A percentile compares a stretch with the other conserved stretches of the same genome.
Conservation (phyloP, 257 asterid species). For the Plectranthus barbatus region DNA sequence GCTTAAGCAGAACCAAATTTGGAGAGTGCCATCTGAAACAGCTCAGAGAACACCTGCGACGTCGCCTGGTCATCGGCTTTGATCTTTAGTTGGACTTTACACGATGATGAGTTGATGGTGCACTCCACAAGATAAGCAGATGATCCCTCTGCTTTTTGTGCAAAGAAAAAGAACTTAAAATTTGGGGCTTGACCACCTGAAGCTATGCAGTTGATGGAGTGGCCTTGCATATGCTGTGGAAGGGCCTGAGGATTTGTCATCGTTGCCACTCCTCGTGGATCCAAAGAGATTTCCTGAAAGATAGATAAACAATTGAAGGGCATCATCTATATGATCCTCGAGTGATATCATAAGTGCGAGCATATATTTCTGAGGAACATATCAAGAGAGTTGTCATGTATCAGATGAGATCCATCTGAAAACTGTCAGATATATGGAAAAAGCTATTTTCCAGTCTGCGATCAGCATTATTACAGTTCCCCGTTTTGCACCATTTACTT, state of each 20-base stretch:
- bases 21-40: slow-evolving; percentile 73
- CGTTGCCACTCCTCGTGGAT: slow-evolving; percentile 74
- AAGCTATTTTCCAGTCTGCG: not conserved
- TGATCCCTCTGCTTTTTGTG: slow-evolving; percentile 61
- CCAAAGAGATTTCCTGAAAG: slow-evolving; percentile 63
- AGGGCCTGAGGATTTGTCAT: slow-evolving; percentile 71
- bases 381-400: not conserved
- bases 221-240: slow-evolving; percentile 72
- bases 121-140: slow-evolving; percentile 77
- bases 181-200: slow-evolving; percentile 97
- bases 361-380: not conserved
- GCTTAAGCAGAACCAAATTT: slow-evolving; percentile 42
- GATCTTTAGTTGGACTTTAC: slow-evolving; percentile 78
- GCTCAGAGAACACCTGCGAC: slow-evolving; percentile 53
- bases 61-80: slow-evolving; percentile 86
- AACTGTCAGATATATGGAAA: not conserved
- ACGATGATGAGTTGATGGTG: slow-evolving; percentile 62
- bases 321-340: not conserved
- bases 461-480: not conserved
- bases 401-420: not conserved
- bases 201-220: slow-evolving; percentile 82
- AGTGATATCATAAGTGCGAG: too few relatives aligned
- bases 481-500: not conserved
- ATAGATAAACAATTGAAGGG: not conserved
- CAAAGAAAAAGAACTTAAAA: slow-evolving; percentile 86